Conservation (phyloP, 1,139 yeast species). For the Candida glucosophila region DNA sequence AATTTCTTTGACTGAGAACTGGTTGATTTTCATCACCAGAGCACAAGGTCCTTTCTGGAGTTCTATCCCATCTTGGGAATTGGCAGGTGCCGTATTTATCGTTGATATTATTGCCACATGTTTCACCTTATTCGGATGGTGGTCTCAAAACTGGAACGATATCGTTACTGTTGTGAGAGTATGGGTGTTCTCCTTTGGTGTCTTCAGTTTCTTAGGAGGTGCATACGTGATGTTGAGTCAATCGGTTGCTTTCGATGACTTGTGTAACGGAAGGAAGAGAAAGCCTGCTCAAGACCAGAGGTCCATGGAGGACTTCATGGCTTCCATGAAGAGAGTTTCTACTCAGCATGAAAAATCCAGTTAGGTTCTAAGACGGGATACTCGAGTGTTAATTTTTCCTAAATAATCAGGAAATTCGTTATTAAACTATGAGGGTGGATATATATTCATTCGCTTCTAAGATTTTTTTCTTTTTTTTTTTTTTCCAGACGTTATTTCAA, state of each 20-base stretch:
- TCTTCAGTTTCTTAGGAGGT: constrained; percentile 94
- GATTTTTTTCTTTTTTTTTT: constrained; percentile 3
- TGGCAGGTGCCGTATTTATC: constrained; percentile 81
- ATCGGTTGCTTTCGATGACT: constrained; percentile 81
- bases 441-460: too few relatives aligned
- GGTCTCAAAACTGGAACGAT: constrained; percentile 97
- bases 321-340: constrained; percentile 96
- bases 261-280: constrained; percentile 83
- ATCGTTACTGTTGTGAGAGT: constrained; percentile 88
- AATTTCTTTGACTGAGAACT: constrained; percentile 88
- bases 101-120: constrained; percentile 87
- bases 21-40: constrained; percentile 93
- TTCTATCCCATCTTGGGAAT: constrained; percentile 88
- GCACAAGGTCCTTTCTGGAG: constrained; percentile 97
- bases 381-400: too few relatives aligned
- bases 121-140: constrained; percentile 94
- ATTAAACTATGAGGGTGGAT: too few relatives aligned
- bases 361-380: constrained; percentile 13
- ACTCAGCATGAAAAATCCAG: constrained; percentile 87
- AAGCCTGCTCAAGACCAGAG: constrained; percentile 63
- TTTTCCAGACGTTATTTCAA: neutral
- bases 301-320: constrained; percentile 90
- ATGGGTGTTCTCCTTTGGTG: constrained; percentile 95
- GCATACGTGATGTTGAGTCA: constrained; percentile 89
- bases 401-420: too few relatives aligned